A percentile compares a stretch with the other conserved stretches of the same genome.
These are phyloP conservation scores for Fereydounia khargensis DNA, from an alignment of 1,284 basidiomycete genomes.

Conservation along the genomic window DNA sequence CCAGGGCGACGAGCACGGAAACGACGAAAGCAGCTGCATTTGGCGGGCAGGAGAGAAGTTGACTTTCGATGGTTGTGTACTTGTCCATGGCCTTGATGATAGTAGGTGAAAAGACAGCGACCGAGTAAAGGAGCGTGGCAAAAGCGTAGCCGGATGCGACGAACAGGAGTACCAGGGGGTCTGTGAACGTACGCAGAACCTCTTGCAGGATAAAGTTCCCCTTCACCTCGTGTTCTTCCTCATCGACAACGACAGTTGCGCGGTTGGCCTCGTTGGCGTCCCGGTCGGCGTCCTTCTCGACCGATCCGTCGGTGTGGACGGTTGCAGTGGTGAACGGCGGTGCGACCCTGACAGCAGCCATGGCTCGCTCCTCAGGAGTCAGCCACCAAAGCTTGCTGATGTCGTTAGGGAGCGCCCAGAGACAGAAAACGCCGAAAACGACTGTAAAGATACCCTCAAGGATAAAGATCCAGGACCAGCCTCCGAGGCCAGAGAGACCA, in stretches of 20 bases:
- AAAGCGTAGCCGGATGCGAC: conserved; percentile 35
- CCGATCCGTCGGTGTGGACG: too few species aligned
- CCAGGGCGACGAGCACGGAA: conserved; percentile 31
- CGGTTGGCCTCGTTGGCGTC: conserved; percentile 9
- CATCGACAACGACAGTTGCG: conserved; percentile 8
- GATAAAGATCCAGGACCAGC: conserved; percentile 50
- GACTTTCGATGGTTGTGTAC: conserved; percentile 22
- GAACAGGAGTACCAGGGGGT: conserved; percentile 30
- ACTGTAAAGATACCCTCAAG: conserved; percentile 48
- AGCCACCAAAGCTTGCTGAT: conserved; percentile 37
- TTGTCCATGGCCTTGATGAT: conserved; percentile 37
- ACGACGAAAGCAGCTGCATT: conserved; percentile 43
- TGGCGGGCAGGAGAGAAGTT: conserved; percentile 47
- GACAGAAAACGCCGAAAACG: conserved; percentile 30
- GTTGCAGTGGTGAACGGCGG: conserved; percentile 3
- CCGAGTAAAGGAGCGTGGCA: conserved; percentile 37
- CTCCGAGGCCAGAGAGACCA: conserved; percentile 11
- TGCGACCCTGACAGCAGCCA: conserved; percentile 37
- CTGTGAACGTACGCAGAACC: conserved; percentile 30
- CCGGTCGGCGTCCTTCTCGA: too few species aligned
- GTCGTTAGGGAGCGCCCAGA: conserved; percentile 42
- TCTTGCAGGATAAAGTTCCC: conserved; percentile 29
- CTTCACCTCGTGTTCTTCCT: conserved; percentile 9
- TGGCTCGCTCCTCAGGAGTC: conserved; percentile 22
- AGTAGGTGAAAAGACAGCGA: conserved; percentile 47